Percentiles rank a stretch among this genome's conserved stretches.
phyloP scores from a whole-genome alignment of 257 asterid species.

The Eucommia ulmoides region DNA sequence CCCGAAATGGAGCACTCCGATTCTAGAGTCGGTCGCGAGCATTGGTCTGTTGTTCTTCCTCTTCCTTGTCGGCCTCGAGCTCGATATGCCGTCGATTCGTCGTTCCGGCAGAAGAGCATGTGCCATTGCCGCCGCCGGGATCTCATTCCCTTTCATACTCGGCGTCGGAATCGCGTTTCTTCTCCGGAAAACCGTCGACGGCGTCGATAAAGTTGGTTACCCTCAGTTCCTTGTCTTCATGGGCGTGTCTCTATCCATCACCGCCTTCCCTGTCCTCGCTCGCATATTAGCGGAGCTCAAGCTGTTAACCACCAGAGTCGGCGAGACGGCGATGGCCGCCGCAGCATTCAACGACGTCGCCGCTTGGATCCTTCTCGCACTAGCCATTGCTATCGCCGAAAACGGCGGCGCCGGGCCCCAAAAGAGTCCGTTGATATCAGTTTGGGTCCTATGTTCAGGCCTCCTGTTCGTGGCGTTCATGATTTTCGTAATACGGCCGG shows the following conservation, averaged over 20 bases:
- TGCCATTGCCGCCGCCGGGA: conserved; percentile 21
- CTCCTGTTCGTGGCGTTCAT: not conserved
- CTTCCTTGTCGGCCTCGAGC: conserved; percentile 25
- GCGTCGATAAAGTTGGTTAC: conserved; percentile 13
- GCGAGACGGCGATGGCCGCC: conserved; percentile 26
- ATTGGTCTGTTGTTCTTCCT: conserved; percentile 24
- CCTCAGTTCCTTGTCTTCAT: conserved; percentile 18
- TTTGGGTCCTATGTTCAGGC: not conserved
- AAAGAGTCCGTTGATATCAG: not conserved
- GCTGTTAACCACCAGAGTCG: conserved; percentile 23
- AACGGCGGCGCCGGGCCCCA: no score
- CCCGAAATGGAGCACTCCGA: conserved; percentile 19
- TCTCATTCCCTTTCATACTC: conserved; percentile 13
- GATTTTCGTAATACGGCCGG: not conserved
- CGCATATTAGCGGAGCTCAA: conserved; percentile 26
- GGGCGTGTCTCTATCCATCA: conserved; percentile 28
- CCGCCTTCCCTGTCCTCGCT: conserved; percentile 31
- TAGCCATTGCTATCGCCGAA: conserved; percentile 19
- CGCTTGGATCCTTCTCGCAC: conserved; percentile 25
- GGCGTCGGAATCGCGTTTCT: conserved; percentile 22
- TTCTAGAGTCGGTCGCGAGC: conserved; percentile 22
- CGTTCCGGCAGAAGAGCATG: conserved; percentile 20
- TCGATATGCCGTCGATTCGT: conserved; percentile 16
- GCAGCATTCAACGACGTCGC: conserved; percentile 23
- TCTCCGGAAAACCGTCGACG: conserved; percentile 10